Percentiles rank a stretch among this genome's conserved stretches.
Evolutionary conservation across 352 stramenopile species (phyloP).

Genomic region (Globisporangium uncinulatum): DNA sequence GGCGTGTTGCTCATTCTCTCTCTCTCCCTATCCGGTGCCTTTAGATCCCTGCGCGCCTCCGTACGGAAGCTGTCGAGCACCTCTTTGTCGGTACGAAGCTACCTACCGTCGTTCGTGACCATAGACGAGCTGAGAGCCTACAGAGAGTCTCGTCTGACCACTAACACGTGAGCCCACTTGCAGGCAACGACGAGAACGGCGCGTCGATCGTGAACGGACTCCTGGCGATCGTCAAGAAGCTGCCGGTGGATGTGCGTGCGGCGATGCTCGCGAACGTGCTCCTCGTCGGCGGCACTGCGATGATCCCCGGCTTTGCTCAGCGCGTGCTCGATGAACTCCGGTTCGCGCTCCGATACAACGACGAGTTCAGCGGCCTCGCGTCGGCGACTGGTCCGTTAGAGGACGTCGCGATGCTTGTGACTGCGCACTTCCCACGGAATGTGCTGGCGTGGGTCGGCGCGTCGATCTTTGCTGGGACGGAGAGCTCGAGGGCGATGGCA

Average conservation of each 20-base stretch:
- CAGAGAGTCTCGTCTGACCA: not conserved
- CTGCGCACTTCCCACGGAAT: constrained; percentile 60
- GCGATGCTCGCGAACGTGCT: constrained; percentile 74
- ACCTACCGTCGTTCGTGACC: not conserved
- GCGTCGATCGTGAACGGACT: constrained; percentile 55
- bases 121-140: too few relatives aligned
- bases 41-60: constrained; percentile 35
- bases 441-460: constrained; percentile 73
- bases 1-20: too few relatives aligned
- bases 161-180: not conserved
- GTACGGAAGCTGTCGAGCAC: constrained; percentile 36
- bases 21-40: not conserved
- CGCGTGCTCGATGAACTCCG: constrained; percentile 46
- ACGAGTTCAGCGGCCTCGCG: constrained; percentile 29
- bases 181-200: constrained; percentile 29
- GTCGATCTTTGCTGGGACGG: constrained; percentile 69
- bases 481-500: constrained; percentile 29
- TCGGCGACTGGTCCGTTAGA: constrained; percentile 6
- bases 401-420: constrained; percentile 31
- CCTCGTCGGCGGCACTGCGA: constrained; percentile 62
- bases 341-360: constrained; percentile 26
- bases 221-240: constrained; percentile 41
- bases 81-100: constrained; percentile 31
- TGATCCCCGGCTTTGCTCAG: constrained; percentile 65
- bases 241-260: constrained; percentile 56